phyloP scores from a whole-genome alignment of 1,139 yeast species.

The Geotrichum phurueaensis region DNA sequence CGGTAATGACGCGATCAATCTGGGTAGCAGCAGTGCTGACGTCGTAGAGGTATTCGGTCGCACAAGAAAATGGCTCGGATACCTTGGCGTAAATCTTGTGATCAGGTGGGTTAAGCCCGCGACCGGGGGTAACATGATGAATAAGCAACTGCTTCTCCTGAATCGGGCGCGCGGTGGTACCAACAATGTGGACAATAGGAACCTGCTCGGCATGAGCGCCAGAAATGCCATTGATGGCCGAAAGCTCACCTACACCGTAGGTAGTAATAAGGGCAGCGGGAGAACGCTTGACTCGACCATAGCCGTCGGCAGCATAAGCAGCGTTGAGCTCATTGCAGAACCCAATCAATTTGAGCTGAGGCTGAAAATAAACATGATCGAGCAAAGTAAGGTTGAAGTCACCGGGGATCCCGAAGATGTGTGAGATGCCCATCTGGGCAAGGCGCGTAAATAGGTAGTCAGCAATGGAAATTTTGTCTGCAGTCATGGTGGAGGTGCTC shows the following conservation, averaged over 20 bases:
- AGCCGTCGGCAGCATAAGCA: conserved; percentile 77
- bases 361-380: conserved; percentile 59
- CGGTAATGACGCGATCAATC: conserved; percentile 58
- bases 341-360: conserved; percentile 54
- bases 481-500: conserved; percentile 13
- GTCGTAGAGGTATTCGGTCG: conserved; percentile 49
- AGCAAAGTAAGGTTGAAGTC: conserved; percentile 67
- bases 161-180: conserved; percentile 53
- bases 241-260: conserved; percentile 82
- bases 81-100: conserved; percentile 60
- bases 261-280: conserved; percentile 47
- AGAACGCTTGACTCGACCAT: conserved; percentile 48
- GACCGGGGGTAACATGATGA: conserved; percentile 68
- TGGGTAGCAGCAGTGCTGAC: conserved; percentile 47
- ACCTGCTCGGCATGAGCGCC: conserved; percentile 78
- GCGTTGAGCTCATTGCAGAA: conserved; percentile 59
- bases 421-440: conserved; percentile 52
- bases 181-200: conserved; percentile 79
- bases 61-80: conserved; percentile 54
- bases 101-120: conserved; percentile 43
- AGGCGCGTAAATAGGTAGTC: conserved; percentile 54
- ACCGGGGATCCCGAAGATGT: conserved; percentile 76
- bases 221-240: conserved; percentile 77
- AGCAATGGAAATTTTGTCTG: conserved; percentile 44
- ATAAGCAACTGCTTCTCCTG: conserved; percentile 38